Evolutionary conservation across 306 rosid species (phyloP), one percentile per base, ranked within the genome.

Genomic region (Abrus pulchellus): DNA sequence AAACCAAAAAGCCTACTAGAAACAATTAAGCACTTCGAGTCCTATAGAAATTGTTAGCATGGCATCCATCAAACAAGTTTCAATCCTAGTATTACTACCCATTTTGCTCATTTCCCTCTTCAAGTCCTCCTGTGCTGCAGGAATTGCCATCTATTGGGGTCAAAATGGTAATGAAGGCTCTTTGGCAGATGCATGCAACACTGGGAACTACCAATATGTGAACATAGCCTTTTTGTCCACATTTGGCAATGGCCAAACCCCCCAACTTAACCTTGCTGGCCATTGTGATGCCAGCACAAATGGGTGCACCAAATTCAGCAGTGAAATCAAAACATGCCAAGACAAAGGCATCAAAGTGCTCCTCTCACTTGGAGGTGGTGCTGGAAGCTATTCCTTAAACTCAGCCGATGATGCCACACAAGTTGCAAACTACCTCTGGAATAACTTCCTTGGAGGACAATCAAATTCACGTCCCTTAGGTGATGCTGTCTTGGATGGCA

Each of bases 351-450:
- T 88, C 72, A 86, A 86, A 75, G 92, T 90, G 50, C 81, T 90
- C 9, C 86, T 90, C 65, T 90, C 94, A 28, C 12, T 90, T 1
- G 94, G 94, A 0, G 94, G 94, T 0, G 78, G 40, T 0, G 1
- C 5, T 0, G 82, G 85, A 1, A 55, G 76, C 75, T 90, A 88
- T 84, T 76, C 86, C 0, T 88, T 90, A 6, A 34, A 36, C 49
- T 85, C 92, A 0, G 80, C 87, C 2, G 82, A 60, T 0, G 92
- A 88, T 0, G 94, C 89, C 0, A 73, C 1, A 13, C 27, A 83
- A 3, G 78, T 88, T 0, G 83, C 89, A 0, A 78, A n/a, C 6
- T 85, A 76, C 65, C 81, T 90, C 0, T 88, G 90, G 88, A 82
- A 83, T 33, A 88, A 80, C 84, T 90, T 30, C 82, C 82, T 90